Conservation (phyloP, 352 stramenopile species). For the Pythium phragmitis region DNA sequence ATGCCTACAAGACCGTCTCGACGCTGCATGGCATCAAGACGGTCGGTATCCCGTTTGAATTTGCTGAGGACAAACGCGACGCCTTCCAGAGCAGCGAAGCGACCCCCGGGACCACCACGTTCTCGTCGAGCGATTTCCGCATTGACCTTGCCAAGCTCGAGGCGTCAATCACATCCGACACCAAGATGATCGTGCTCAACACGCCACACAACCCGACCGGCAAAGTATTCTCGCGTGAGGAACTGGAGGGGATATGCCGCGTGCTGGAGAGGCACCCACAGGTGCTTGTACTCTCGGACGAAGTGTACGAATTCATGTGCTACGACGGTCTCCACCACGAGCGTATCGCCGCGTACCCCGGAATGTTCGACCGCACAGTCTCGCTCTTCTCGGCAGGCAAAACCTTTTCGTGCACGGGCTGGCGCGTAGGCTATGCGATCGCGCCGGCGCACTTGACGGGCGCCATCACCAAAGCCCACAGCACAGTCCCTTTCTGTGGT, state of each 20-base stretch:
- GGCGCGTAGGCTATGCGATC: conserved; percentile 88
- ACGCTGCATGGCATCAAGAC: conserved; percentile 81
- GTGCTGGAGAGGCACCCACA: conserved; percentile 86
- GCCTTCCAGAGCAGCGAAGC: conserved; percentile 37
- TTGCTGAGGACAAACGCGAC: conserved; percentile 41
- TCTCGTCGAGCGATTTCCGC: conserved; percentile 74
- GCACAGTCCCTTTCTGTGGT: conserved; percentile 92
- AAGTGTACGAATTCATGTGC: conserved; percentile 99
- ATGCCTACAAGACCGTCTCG: conserved; percentile 86
- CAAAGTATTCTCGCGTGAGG: conserved; percentile 94
- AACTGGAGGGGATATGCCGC: conserved; percentile 92
- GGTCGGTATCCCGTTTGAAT: conserved; percentile 67
- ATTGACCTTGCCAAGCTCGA: conserved; percentile 89
- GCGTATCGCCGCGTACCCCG: conserved; percentile 72
- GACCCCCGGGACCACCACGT: conserved; percentile 21
- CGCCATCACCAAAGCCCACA: conserved; percentile 79
- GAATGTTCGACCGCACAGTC: conserved; percentile 88
- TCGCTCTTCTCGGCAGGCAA: conserved; percentile 94
- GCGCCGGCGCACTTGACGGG: conserved; percentile 49
- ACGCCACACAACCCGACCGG: conserved; percentile 99
- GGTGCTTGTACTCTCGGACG: conserved; percentile 94
- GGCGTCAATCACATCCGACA: conserved; percentile 84
- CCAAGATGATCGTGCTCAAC: conserved; percentile 97
- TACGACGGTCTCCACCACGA: conserved; percentile 76
- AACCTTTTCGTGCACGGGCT: conserved; percentile 93